These are phyloP conservation scores for Termitomyces sp. DNA, from an alignment of 768 basidiomycete genomes.

Conservation along the genomic window DNA sequence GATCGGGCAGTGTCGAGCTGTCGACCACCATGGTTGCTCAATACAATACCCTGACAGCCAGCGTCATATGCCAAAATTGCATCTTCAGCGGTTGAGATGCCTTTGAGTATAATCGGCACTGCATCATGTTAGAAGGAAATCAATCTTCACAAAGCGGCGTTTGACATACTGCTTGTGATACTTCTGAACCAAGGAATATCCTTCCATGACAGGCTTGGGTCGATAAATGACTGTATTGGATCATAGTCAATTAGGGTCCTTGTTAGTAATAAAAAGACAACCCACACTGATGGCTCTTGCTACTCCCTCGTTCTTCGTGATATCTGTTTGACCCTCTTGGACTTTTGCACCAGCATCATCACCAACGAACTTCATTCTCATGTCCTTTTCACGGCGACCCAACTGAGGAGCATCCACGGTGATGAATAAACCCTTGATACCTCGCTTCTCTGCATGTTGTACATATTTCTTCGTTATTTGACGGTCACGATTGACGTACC, in stretches of 20 bases:
- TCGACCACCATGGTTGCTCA: not conserved
- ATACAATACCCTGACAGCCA: not conserved
- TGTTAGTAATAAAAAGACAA: not conserved
- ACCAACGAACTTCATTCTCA: not conserved
- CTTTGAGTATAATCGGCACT: not conserved
- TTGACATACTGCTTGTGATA: not conserved
- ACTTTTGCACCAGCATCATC: not conserved
- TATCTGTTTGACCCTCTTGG: not conserved
- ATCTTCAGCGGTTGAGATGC: not conserved
- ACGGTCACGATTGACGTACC: conserved; percentile 34
- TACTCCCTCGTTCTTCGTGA: not conserved
- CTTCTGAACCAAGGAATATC: not conserved
- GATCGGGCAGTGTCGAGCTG: not conserved
- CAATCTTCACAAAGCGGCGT: not conserved
- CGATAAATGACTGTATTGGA: not conserved
- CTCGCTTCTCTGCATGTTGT: conserved; percentile 82
- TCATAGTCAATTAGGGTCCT: not conserved
- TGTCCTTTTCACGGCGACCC: conserved; percentile 30
- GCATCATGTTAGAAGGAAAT: not conserved
- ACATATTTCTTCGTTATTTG: conserved; percentile 79
- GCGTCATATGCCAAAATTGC: not conserved
- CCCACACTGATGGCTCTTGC: not conserved
- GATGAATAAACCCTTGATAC: conserved; percentile 90
- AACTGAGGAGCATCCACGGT: conserved; percentile 97
- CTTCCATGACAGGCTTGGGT: not conserved